These are phyloP conservation scores for Pleomassaria siparia DNA, from an alignment of 2,329 filamentous ascomycete species.

Conservation along the genomic window DNA sequence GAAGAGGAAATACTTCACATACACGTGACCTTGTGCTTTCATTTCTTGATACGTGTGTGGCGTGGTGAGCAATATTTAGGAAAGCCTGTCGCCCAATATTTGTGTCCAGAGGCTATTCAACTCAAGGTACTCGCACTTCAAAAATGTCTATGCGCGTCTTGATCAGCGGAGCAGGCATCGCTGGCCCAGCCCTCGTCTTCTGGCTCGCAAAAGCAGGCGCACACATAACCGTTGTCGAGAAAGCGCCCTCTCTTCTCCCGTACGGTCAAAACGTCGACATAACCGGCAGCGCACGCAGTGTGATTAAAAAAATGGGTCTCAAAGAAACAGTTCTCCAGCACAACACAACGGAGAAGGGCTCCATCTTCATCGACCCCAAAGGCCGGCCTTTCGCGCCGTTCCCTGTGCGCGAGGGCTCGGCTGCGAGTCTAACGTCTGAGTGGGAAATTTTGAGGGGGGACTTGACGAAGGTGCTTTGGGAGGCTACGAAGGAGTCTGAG, in stretches of 20 bases:
- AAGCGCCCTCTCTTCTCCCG: slow-evolving; percentile 22
- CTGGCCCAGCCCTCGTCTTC: slow-evolving; percentile 47
- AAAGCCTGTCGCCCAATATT: too few species aligned
- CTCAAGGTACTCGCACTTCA: too few species aligned
- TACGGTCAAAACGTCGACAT: slow-evolving; percentile 50
- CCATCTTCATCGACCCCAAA: slow-evolving; percentile 35
- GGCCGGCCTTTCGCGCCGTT: slow-evolving; percentile 18
- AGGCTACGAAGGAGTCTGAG: slow-evolving; percentile 30
- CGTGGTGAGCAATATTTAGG: too few species aligned
- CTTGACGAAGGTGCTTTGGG: slow-evolving; percentile 51
- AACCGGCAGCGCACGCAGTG: slow-evolving; percentile 44
- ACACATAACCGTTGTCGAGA: slow-evolving; percentile 43
- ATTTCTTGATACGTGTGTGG: too few species aligned
- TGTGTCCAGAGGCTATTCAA: too few species aligned
- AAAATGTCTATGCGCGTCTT: slow-evolving; percentile 12
- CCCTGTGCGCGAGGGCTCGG: slow-evolving; percentile 15
- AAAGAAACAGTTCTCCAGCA: slow-evolving; percentile 34
- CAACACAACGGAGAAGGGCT: slow-evolving; percentile 43
- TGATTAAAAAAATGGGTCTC: slow-evolving; percentile 46
- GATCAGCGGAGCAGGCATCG: slow-evolving; percentile 20
- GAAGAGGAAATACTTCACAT: too few species aligned
- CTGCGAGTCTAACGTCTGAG: slow-evolving; percentile 16
- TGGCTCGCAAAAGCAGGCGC: slow-evolving; percentile 42
- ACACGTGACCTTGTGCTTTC: too few species aligned
- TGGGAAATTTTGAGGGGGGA: slow-evolving; percentile 56